Evolutionary conservation across 2,329 filamentous ascomycete species (phyloP), one percentile per base, ranked within the genome.

Genomic region (Cercospora sp.): DNA sequence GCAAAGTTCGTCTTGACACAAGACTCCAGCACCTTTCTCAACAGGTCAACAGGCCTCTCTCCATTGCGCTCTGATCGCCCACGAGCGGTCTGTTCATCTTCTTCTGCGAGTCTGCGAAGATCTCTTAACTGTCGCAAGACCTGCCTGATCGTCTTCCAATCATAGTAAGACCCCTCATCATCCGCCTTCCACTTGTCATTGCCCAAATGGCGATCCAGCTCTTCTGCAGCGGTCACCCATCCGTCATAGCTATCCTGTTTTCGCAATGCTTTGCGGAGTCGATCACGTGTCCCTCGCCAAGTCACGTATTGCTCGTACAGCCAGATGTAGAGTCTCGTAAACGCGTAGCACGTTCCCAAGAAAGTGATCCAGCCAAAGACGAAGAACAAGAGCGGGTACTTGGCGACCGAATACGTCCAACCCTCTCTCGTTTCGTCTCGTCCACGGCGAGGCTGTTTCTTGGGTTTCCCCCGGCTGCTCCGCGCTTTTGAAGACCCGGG

Each of bases 1-100:
- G 92, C 93, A 80, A 98, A 99, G 77, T 99, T 98, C 80, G 94
- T 96, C 85, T 97, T 99, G 74, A 97, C 91, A 77, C 94, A 98
- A 13, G 92, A 92, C 81, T 97, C 93, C 20, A 96, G 83, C 67
- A 98, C 81, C 0, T 86, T 86, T 69, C 89, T 90, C 64, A 99
- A 84, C 64, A 95, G 92, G 70, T 94, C 90, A 2, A 93, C 83
- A 0, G 89, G 85, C 67, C 86, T 82, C 60, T 81, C 78, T 8
- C 80, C 78, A 18, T 69, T 65, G 18, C 65, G 45, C 59, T 64
- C 67, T 23, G 67, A 53, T 12, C 60, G 31, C 39, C 81, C 12
- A 77, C 79, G 73, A 85, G 64, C 77, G 23, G 64, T 51, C 13
- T 31, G 42, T 78, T 91, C 87, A 1, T 89, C 89, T 45, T 81